phyloP scores from a whole-genome alignment of 352 stramenopile genomes.

The Phytophthora vignae region DNA sequence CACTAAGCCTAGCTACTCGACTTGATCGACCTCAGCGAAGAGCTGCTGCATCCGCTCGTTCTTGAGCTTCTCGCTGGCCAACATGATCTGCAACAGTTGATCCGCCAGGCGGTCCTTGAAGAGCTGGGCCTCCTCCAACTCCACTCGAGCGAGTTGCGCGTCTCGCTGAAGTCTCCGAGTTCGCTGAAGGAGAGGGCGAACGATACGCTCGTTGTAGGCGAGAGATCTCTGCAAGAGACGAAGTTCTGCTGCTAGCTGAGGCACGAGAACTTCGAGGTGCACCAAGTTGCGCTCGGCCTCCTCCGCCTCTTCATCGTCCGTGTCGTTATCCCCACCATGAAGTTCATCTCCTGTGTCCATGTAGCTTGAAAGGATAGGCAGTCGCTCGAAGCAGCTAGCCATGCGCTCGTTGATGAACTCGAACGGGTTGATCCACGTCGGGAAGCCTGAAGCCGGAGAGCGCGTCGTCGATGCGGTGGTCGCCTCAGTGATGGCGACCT shows the following conservation, averaged over 20 bases:
- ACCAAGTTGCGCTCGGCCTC: constrained; percentile 58
- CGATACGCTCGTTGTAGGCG: constrained; percentile 48
- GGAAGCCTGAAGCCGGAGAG: constrained; percentile 29
- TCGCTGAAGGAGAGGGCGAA: constrained; percentile 45
- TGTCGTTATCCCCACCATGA: constrained; percentile 31
- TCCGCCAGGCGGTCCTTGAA: constrained; percentile 83
- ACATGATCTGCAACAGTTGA: constrained; percentile 81
- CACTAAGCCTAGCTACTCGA: constrained; percentile 4
- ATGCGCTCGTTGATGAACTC: constrained; percentile 72
- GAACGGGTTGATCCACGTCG: constrained; percentile 52
- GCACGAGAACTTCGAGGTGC: constrained; percentile 76
- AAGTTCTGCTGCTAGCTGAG: constrained; percentile 56
- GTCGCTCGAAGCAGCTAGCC: constrained; percentile 66
- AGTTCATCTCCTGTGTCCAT: constrained; percentile 32
- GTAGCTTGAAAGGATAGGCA: constrained; percentile 38
- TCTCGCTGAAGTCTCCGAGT: constrained; percentile 50
- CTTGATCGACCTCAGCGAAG: constrained; percentile 67
- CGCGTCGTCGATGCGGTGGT: constrained; percentile 41
- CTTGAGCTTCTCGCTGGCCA: constrained; percentile 71
- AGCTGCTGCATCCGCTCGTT: constrained; percentile 80
- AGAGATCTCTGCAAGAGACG: constrained; percentile 58
- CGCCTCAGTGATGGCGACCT: constrained; percentile 59
- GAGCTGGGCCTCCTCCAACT: constrained; percentile 73
- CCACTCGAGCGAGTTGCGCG: constrained; percentile 66
- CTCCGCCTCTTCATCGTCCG: constrained; percentile 57